Conservation (phyloP, 2,329 filamentous ascomycete genomes). For the Incumbomyces lentus region DNA sequence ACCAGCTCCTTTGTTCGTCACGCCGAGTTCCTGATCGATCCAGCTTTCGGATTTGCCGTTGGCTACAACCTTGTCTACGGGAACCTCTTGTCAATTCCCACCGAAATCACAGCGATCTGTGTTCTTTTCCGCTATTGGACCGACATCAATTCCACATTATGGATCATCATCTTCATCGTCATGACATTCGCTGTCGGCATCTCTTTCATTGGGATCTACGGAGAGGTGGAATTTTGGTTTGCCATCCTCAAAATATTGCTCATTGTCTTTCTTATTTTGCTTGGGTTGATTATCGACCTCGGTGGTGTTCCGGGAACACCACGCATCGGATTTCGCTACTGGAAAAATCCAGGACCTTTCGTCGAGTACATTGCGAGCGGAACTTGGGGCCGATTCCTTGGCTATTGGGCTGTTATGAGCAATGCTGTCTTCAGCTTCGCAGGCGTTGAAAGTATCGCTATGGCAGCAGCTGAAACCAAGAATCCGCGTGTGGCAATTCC, state of each 20-base stretch:
- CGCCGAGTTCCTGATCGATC: conserved; percentile 43
- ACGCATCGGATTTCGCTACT: conserved; percentile 57
- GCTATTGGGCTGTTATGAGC: conserved; percentile 41
- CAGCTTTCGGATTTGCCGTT: conserved; percentile 38
- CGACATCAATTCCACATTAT: conserved; percentile 38
- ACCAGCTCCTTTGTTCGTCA: conserved; percentile 42
- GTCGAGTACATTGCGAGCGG: conserved; percentile 53
- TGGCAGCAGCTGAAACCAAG: conserved; percentile 32
- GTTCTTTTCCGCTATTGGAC: conserved; percentile 56
- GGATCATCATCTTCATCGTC: conserved; percentile 31
- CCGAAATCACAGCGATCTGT: conserved; percentile 53
- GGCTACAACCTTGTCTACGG: conserved; percentile 38
- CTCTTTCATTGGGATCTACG: conserved; percentile 30
- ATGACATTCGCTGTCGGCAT: conserved; percentile 28
- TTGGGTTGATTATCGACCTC: conserved; percentile 49
- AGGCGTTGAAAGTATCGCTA: conserved; percentile 32
- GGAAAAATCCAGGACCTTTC: conserved; percentile 58
- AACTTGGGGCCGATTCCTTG: conserved; percentile 52
- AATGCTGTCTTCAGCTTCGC: conserved; percentile 33
- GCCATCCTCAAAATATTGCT: conserved; percentile 49
- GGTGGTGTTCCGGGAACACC: conserved; percentile 50
- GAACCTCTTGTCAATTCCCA: conserved; percentile 44
- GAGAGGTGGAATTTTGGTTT: conserved; percentile 46
- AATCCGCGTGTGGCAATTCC: conserved; percentile 32
- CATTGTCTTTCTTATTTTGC: conserved; percentile 44